phyloP scores from a whole-genome alignment of 2,329 filamentous ascomycete species.

The Pyrenophora seminiperda region DNA sequence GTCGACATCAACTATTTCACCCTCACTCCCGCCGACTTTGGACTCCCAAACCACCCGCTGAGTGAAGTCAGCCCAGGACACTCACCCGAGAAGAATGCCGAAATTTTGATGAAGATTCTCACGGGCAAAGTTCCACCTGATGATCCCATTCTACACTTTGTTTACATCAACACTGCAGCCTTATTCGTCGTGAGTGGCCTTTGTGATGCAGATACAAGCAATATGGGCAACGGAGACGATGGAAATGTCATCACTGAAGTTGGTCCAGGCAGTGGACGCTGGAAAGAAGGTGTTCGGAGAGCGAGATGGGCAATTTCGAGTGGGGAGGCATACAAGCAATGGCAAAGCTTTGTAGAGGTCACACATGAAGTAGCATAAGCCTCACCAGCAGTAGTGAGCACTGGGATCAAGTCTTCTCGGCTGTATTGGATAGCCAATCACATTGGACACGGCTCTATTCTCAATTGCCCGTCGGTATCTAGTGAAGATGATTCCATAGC shows the following conservation, averaged over 20 bases:
- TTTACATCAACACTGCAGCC: constrained; percentile 90
- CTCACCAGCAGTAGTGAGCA: no score
- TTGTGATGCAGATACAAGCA: constrained; percentile 79
- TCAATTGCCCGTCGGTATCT: no score
- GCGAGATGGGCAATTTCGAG: constrained; percentile 88
- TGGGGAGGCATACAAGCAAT: constrained; percentile 82
- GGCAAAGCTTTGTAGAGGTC: constrained; percentile 81
- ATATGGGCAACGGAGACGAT: constrained; percentile 80
- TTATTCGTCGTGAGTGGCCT: constrained; percentile 84
- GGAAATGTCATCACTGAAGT: constrained; percentile 79
- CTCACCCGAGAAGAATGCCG: constrained; percentile 83
- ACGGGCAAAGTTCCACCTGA: constrained; percentile 72
- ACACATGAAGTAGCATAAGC: constrained; percentile 62
- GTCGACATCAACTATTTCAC: constrained; percentile 76
- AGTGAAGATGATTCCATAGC: no score
- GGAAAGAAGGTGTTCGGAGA: constrained; percentile 91
- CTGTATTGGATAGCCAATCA: no score
- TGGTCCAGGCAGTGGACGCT: constrained; percentile 83
- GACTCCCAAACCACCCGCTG: constrained; percentile 74
- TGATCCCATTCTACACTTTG: constrained; percentile 88
- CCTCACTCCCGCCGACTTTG: constrained; percentile 84
- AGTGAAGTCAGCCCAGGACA: constrained; percentile 81
- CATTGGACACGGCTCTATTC: no score
- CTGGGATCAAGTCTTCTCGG: no score
- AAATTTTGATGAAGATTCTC: constrained; percentile 78